Evolutionary conservation across 805 yeast genomes (phyloP).

Genomic region (Wilhelminamyces savonicus): DNA sequence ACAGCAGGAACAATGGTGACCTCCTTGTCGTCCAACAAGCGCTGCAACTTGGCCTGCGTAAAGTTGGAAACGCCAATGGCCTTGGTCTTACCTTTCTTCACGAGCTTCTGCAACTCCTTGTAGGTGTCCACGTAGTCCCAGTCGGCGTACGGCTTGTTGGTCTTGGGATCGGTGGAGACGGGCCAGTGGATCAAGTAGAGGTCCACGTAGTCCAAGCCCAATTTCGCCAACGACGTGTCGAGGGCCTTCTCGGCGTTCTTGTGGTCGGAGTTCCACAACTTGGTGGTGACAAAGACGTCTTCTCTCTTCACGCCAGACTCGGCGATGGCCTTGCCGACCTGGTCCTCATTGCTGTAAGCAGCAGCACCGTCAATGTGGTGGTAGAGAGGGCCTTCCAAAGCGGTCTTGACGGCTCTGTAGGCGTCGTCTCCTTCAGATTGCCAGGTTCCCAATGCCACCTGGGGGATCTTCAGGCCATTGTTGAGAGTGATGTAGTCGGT

Average conservation of each 20-base stretch:
- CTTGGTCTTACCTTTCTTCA: constrained; percentile 17
- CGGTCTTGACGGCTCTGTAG: neutral
- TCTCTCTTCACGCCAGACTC: constrained; percentile 8
- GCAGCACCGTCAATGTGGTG: constrained; percentile 12
- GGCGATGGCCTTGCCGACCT: constrained; percentile 9
- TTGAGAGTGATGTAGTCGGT: constrained; percentile 5
- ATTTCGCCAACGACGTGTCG: constrained; percentile 50
- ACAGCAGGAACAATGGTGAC: constrained; percentile 12
- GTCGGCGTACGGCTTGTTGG: constrained; percentile 19
- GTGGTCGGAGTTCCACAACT: constrained; percentile 10
- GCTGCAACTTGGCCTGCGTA: constrained; percentile 7
- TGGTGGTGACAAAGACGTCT: constrained; percentile 12
- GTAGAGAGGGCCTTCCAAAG: constrained; percentile 7
- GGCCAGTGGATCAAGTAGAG: constrained; percentile 15
- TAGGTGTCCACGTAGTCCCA: constrained; percentile 50
- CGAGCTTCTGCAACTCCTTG: constrained; percentile 56
- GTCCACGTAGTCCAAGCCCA: constrained; percentile 21
- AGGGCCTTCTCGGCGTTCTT: constrained; percentile 34
- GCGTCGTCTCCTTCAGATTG: constrained; percentile 19
- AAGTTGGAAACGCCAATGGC: constrained; percentile 13
- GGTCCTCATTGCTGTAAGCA: constrained; percentile 8
- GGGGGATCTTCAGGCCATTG: constrained; percentile 9
- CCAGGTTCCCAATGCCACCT: constrained; percentile 9
- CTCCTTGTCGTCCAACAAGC: constrained; percentile 10
- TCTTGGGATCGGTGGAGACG: constrained; percentile 6